Percentiles rank a stretch among this genome's conserved stretches.
Conservation (phyloP, 2,329 filamentous ascomycete genomes). For the Lojkania enalia region DNA sequence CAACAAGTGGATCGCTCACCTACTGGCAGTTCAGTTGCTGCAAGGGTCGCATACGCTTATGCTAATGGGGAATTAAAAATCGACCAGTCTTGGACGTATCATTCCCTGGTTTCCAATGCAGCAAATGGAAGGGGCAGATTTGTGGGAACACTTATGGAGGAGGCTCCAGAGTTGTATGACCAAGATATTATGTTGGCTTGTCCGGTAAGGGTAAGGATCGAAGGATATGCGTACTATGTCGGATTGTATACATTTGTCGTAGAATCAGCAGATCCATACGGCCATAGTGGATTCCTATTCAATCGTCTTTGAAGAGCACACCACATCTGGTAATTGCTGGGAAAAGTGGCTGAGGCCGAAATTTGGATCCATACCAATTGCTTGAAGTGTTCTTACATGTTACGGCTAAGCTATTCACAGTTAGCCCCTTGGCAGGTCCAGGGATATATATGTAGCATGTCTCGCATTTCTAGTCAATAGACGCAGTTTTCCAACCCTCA, state of each 20-base stretch:
- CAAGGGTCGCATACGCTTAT: constrained; percentile 30
- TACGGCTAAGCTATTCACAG: too few species aligned
- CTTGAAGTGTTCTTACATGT: too few species aligned
- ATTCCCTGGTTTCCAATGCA: constrained; percentile 22
- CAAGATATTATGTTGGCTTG: constrained; percentile 4
- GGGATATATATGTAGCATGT: too few species aligned
- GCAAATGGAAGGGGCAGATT: constrained; percentile 16
- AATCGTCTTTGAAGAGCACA: too few species aligned
- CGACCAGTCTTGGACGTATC: constrained; percentile 23
- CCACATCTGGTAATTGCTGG: too few species aligned
- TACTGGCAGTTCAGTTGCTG: constrained; percentile 37
- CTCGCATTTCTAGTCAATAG: too few species aligned
- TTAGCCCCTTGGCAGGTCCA: too few species aligned
- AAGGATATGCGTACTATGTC: constrained; percentile 21
- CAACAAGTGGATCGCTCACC: constrained; percentile 53
- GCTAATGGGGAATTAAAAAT: constrained; percentile 16
- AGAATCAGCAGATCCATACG: constrained; percentile 17
- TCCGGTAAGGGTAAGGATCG: constrained; percentile 14
- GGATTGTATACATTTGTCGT: constrained; percentile 17
- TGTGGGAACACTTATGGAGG: constrained; percentile 12
- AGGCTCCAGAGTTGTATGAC: constrained; percentile 15
- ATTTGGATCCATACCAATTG: too few species aligned
- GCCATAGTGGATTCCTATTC: constrained; percentile 17
- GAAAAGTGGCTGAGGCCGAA: too few species aligned
- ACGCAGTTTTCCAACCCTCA: too few species aligned